Base-by-base conservation (phyloP, 441 rosid species). In the Croton laevigatus region DNA sequence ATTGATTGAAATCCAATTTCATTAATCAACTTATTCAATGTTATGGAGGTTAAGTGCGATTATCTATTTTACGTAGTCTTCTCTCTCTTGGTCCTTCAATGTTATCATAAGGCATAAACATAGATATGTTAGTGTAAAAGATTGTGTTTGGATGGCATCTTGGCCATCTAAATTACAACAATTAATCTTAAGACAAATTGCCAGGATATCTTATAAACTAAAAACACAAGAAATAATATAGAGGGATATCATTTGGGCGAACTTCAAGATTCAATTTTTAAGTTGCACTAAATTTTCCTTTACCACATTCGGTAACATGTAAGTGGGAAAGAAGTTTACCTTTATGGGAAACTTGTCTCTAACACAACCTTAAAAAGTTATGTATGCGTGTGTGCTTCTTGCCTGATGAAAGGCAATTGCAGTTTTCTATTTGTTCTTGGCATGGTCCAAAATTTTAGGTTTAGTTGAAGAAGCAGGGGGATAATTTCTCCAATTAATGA, bases 1-100 rank as follows among this genome's bases (percentile, higher is more conserved):
- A 36, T 70, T 32, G 34, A 27, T 69, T 57, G 59, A 23, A 37
- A 37, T 36, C 34, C 34, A 59, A 46, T 6, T 60, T 60, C 52
- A 3, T 19, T 59, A 8, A 23, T 70, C 17, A 16, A 17, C 42
- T 57, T 42, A 23, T 45, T 68, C 8, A 22, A 27, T 46, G 6
- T 23, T 23, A 17, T 20, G 9, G 13, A 16, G 5, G n/a, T n/a
- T 52, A 52, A 52, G 19, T 13, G 3, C 32, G 4, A 38, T 60
- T 1, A 54, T 2, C 32, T 11, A 16, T 45, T 4, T 59, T n/a
- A 22, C n/a, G 32, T 34, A 10, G 6, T 10, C 10, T 42, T 8
- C 27, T 52, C 12, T 32, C 45, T 14, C 40, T 19, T 48, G 22
- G 9, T 34, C n/a, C 61, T 3, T 44, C 14, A 40, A 40, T 40